Evolutionary conservation across 495 filamentous ascomycete species (phyloP), one percentile per base, ranked within the genome.

Genomic region (Aspergillus sclerotioniger): DNA sequence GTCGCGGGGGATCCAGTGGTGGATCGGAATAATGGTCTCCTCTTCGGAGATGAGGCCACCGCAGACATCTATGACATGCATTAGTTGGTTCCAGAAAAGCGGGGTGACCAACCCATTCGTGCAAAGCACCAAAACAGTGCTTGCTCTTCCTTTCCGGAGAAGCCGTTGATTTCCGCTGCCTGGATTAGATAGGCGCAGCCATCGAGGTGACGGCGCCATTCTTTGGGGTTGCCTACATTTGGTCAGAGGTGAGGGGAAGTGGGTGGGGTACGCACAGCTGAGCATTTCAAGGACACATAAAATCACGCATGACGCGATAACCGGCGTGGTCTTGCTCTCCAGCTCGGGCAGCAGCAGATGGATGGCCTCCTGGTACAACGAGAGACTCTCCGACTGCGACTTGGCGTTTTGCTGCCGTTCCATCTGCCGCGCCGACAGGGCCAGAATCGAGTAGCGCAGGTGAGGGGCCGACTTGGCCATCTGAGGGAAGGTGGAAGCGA

Each of bases 41-140:
- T 72, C 62, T 59, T 75, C 68, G 28, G 71, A 72, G 43, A 79
- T 77, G 21, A 79, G 71, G 29, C 73, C 75, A 52, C 72, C 76
- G 50, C 76, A 77, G 43, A 79, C 65, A 48, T 72, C 70, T 72
- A 21, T 6, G 17, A 29, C 17, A 10, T 32, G 8, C 33, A 55
- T 52, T 50, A 53, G 25, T 44, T 45, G 31, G 41, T 1, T 5
- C 2, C 9, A 1, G 20, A 37, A 33, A 44, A 51, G 41, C 6
- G 29, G 19, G 15, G 29, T 28, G n/a, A 43, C 62, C n/a, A 64
- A 72, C 76, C 76, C 76, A 79, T 79, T 21, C 75, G 49, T 9
- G 75, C 76, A 57, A 75, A 78, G 54, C 76, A 79, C 76, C 76
- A 79, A 51, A 78, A 79, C 2, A 77, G 61, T 0, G 74, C 76